These are phyloP conservation scores for Iberis pinnata DNA, from an alignment of 345 rosid genomes.

Conservation along the genomic window DNA sequence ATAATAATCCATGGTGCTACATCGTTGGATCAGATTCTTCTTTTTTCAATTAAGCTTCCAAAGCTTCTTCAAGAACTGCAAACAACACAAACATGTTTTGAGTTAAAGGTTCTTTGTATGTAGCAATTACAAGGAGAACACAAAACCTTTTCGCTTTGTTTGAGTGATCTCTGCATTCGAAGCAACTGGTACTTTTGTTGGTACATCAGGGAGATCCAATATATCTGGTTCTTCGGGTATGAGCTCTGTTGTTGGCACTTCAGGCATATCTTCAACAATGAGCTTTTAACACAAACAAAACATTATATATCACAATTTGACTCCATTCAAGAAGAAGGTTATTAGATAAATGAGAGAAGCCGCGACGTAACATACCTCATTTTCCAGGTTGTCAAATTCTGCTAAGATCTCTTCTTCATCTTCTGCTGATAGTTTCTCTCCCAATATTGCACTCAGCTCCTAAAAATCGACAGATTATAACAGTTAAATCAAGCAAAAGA, in stretches of 20 bases:
- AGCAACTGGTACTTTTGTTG: conserved; percentile 52
- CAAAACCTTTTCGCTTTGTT: conserved; percentile 51
- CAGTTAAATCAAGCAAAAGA: conserved; percentile 7
- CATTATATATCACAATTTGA: conserved; percentile 8
- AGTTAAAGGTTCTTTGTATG: not conserved
- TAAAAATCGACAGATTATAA: conserved; percentile 23
- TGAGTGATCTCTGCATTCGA: conserved; percentile 31
- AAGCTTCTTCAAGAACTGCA: conserved; percentile 77
- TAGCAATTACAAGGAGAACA: conserved; percentile 13
- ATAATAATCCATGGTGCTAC: not conserved
- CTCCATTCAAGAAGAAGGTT: not conserved
- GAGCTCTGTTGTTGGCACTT: conserved; percentile 46
- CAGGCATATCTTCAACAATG: conserved; percentile 60
- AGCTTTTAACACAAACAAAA: conserved; percentile 36
- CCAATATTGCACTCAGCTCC: conserved; percentile 88
- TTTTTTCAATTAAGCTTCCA: conserved; percentile 51
- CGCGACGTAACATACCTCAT: conserved; percentile 40
- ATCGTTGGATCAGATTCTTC: conserved; percentile 1
- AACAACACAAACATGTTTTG: not conserved
- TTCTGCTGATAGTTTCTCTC: conserved; percentile 82
- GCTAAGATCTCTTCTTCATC: conserved; percentile 94
- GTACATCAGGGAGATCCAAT: conserved; percentile 78
- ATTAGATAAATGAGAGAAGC: not conserved
- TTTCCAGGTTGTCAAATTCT: conserved; percentile 84
- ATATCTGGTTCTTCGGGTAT: conserved; percentile 39